A percentile compares a stretch with the other conserved stretches of the same genome.
Conservation (phyloP, 2,329 filamentous ascomycete genomes). For the Acephala macrosclerotiorum region DNA sequence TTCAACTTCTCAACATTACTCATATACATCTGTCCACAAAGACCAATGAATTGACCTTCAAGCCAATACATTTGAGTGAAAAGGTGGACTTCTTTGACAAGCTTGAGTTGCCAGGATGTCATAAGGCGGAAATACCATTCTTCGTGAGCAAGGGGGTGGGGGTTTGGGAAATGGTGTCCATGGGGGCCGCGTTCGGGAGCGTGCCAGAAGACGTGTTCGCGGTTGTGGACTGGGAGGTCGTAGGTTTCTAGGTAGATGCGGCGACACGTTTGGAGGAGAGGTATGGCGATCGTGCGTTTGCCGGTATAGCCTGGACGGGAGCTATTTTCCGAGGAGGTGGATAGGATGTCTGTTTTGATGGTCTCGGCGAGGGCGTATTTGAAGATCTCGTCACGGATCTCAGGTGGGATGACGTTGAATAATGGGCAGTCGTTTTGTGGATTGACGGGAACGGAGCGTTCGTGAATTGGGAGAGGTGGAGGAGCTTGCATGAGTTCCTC, state of each 20-base stretch:
- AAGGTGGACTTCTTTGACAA: conserved; percentile 28
- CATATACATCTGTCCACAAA: conserved; percentile 24
- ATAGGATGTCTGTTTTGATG: conserved; percentile 12
- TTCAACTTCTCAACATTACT: conserved; percentile 32
- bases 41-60: conserved; percentile 24
- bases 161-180: not conserved
- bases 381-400: conserved; percentile 36
- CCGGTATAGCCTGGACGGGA: conserved; percentile 31
- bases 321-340: conserved; percentile 16
- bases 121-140: conserved; percentile 21
- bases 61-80: conserved; percentile 39
- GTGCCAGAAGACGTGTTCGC: conserved; percentile 37
- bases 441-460: conserved; percentile 17
- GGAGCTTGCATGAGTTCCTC: no score
- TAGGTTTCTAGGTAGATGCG: conserved; percentile 37
- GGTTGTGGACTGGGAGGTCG: conserved; percentile 29
- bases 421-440: conserved; percentile 31
- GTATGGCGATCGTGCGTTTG: conserved; percentile 21
- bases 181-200: conserved; percentile 15
- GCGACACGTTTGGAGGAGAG: conserved; percentile 36
- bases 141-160: conserved; percentile 10
- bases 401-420: conserved; percentile 35
- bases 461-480: conserved; percentile 18
- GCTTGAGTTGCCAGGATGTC: conserved; percentile 24
- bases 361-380: conserved; percentile 31